Conservation (phyloP, 306 rosid species). For the Lathyrus sativus region DNA sequence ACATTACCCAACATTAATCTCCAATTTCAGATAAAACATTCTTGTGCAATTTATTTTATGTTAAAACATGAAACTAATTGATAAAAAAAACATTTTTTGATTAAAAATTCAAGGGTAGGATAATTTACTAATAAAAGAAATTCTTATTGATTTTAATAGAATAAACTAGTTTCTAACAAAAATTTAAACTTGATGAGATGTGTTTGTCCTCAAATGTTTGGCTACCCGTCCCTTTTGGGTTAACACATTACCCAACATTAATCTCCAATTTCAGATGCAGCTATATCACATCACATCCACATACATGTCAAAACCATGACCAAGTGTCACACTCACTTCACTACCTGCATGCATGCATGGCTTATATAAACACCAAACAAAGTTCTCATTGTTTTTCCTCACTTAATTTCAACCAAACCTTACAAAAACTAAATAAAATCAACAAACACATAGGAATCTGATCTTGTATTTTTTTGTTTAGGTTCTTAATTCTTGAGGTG, state of each 20-base stretch:
- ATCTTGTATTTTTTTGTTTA: conserved; percentile 5
- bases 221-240: conserved; percentile 29
- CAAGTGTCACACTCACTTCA: conserved; percentile 27
- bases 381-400: conserved; percentile 1
- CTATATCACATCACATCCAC: conserved; percentile 46
- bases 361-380: conserved; percentile 32
- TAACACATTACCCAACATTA: conserved; percentile 1
- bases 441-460: not conserved
- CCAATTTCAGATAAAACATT: no score
- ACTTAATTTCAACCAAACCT: conserved; percentile 22
- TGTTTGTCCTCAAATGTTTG: conserved; percentile 24
- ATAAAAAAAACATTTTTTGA: not conserved
- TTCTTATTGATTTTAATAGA: not conserved
- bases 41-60: no score
- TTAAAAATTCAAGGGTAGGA: not conserved
- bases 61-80: not conserved
- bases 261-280: conserved; percentile 32
- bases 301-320: conserved; percentile 29
- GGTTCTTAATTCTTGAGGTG: conserved; percentile 1
- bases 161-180: no score
- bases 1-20: no score
- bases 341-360: not conserved
- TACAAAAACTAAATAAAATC: conserved; percentile 12
- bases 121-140: not conserved
- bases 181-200: no score